phyloP scores from a whole-genome alignment of 2,329 filamentous ascomycete species.

The Chalaropsis thielavioides region DNA sequence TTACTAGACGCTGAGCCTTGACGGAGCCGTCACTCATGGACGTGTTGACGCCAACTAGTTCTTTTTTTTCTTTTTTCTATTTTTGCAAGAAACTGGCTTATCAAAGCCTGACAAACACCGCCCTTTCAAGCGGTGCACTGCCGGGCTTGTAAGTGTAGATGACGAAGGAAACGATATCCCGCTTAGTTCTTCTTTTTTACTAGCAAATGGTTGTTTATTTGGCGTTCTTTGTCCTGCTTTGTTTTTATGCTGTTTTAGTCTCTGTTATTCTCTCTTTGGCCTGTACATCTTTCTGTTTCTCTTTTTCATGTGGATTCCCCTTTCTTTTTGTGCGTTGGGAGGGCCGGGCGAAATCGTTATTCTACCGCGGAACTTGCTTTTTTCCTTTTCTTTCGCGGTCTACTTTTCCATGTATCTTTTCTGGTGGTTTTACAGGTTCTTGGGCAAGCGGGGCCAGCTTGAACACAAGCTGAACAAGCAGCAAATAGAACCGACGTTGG shows the following conservation, averaged over 20 bases:
- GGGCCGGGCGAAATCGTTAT: neutral
- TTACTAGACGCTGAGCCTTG: neutral
- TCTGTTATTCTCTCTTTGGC: neutral
- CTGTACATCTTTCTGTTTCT: conserved; percentile 1
- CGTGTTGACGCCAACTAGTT: neutral
- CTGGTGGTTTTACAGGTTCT: neutral
- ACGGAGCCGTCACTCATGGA: neutral
- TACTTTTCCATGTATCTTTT: neutral
- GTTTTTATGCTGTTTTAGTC: neutral
- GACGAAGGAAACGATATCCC: conserved; percentile 6
- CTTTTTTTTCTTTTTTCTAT: neutral
- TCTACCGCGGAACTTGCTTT: neutral
- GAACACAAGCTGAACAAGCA: neutral
- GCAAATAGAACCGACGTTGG: neutral
- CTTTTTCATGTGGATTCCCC: neutral
- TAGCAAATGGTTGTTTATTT: neutral
- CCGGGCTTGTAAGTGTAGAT: neutral
- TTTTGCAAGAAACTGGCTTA: conserved; percentile 3
- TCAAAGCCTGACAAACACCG: neutral
- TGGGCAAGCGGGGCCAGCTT: neutral
- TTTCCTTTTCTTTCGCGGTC: neutral
- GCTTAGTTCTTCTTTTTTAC: neutral
- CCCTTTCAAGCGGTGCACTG: neutral
- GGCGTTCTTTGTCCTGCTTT: neutral
- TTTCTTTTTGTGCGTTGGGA: neutral